A percentile compares a stretch with the other conserved stretches of the same genome.
phyloP scores from a whole-genome alignment of 1,284 basidiomycete species.

The Tremellales sp. region DNA sequence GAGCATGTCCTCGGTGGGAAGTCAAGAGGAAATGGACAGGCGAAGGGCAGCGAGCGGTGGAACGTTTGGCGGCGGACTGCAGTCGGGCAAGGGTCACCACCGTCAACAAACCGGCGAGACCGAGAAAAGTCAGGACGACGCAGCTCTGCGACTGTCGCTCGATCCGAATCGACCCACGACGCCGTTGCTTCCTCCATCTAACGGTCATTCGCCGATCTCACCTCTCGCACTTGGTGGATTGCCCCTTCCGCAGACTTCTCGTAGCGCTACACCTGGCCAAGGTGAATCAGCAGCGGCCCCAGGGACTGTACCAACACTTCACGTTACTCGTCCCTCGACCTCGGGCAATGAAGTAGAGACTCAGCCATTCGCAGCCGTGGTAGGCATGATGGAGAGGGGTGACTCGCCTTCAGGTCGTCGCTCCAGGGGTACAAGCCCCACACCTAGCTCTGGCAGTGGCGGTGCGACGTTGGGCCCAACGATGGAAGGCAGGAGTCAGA shows the following conservation, averaged over 20 bases:
- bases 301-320: neutral
- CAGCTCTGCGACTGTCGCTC: neutral
- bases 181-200: neutral
- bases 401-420: conserved; percentile 7
- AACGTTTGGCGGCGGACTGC: neutral
- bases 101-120: too few relatives aligned
- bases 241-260: too few relatives aligned
- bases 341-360: neutral
- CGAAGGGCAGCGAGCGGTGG: neutral
- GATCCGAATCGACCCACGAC: neutral
- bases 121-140: neutral
- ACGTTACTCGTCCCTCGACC: neutral
- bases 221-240: neutral
- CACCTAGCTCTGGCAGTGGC: neutral
- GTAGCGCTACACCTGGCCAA: too few relatives aligned
- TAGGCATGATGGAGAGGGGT: conserved; percentile 14
- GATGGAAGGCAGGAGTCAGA: conserved; percentile 16
- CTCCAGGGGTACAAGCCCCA: neutral
- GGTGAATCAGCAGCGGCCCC: too few relatives aligned
- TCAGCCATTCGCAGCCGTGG: conserved; percentile 10
- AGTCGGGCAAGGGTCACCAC: neutral
- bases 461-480: conserved; percentile 1
- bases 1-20: neutral
- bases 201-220: neutral
- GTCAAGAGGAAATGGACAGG: neutral